Evolutionary conservation across 306 rosid species (phyloP).

Genomic region (Carpinus fangiana): DNA sequence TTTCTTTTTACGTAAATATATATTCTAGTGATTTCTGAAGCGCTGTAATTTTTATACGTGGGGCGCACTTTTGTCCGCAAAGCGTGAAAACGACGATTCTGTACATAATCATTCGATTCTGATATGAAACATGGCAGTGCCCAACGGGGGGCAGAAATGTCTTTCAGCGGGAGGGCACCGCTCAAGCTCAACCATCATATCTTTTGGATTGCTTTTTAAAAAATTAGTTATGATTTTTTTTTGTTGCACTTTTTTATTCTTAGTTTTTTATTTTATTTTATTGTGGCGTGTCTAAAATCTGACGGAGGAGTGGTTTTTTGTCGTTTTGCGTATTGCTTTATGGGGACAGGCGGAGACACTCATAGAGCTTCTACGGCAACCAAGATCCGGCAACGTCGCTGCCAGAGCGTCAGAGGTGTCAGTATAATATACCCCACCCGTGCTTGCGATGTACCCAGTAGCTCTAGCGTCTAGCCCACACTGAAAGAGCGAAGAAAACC

Average conservation of each 20-base stretch:
- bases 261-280: not conserved
- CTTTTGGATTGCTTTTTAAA: not conserved
- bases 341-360: slow-evolving; percentile 86
- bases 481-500: slow-evolving; percentile 17
- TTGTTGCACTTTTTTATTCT: too few relatives aligned
- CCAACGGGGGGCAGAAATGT: not conserved
- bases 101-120: too few relatives aligned
- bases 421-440: slow-evolving; percentile 32
- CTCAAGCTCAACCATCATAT: not conserved
- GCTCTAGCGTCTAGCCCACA: not conserved
- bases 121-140: too few relatives aligned
- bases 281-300: not conserved
- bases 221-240: not conserved
- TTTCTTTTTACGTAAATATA: not conserved
- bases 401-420: slow-evolving; percentile 43
- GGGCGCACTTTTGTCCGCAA: not conserved
- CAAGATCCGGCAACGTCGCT: slow-evolving; percentile 77
- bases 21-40: not conserved
- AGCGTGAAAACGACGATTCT: not conserved
- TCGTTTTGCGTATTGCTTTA: slow-evolving; percentile 30
- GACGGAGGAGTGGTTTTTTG: slow-evolving; percentile 11
- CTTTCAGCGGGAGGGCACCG: not conserved
- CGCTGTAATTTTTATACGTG: not conserved
- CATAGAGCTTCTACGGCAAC: slow-evolving; percentile 87
- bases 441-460: slow-evolving; percentile 12